phyloP scores from a whole-genome alignment of 2,329 filamentous ascomycete genomes.

The Penicillium sp. region DNA sequence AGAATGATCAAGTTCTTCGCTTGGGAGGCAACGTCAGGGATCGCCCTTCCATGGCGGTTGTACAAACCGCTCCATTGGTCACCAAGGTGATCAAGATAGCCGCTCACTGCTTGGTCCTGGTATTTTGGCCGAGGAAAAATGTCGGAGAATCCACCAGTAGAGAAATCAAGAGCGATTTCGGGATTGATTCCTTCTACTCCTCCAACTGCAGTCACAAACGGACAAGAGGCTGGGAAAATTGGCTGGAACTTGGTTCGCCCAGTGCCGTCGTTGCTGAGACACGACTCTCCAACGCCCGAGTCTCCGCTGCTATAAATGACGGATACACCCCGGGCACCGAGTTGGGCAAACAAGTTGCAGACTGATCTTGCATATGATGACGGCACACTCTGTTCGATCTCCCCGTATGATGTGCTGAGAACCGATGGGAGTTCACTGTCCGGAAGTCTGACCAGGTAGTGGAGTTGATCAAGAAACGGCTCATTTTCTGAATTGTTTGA shows the following conservation, averaged over 20 bases:
- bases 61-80: constrained; percentile 54
- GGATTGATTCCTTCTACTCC: constrained; percentile 61
- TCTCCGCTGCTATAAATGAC: constrained; percentile 72
- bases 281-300: constrained; percentile 62
- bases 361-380: constrained; percentile 64
- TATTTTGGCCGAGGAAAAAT: constrained; percentile 56
- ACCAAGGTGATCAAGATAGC: constrained; percentile 52
- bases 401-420: constrained; percentile 73
- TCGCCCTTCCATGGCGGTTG: constrained; percentile 61
- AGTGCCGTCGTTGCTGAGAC: constrained; percentile 62
- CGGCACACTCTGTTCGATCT: constrained; percentile 69
- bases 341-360: constrained; percentile 67
- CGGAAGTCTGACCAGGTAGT: constrained; percentile 62
- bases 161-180: constrained; percentile 61
- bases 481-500: constrained; percentile 62
- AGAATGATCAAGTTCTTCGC: constrained; percentile 50
- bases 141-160: constrained; percentile 58
- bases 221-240: constrained; percentile 63
- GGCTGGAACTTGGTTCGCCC: constrained; percentile 60
- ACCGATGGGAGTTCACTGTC: constrained; percentile 65
- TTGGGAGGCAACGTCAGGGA: constrained; percentile 68
- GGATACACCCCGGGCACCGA: constrained; percentile 70
- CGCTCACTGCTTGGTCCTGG: constrained; percentile 52
- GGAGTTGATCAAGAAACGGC: constrained; percentile 69
- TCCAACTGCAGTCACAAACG: constrained; percentile 68